phyloP scores from a whole-genome alignment of 2,329 filamentous ascomycete species.

The Ploettnerulaceae sp. region DNA sequence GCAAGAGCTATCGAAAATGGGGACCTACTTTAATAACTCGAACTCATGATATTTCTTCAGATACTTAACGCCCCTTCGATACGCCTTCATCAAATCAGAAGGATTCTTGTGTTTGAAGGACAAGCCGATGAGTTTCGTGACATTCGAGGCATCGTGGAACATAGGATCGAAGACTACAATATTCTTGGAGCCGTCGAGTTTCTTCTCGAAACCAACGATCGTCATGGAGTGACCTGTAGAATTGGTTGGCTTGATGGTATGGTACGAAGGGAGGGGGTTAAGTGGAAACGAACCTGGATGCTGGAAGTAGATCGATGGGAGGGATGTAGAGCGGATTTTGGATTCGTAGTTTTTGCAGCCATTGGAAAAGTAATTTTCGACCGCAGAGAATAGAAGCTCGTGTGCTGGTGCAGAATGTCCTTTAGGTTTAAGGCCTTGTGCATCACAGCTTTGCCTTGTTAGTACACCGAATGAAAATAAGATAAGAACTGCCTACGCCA shows the following conservation, averaged over 20 bases:
- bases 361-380: slow-evolving; percentile 72
- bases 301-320: slow-evolving; percentile 88
- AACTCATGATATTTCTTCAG: slow-evolving; percentile 70
- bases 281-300: slow-evolving; percentile 54
- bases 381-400: slow-evolving; percentile 54
- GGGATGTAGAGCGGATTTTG: slow-evolving; percentile 64
- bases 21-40: slow-evolving; percentile 68
- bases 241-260: neutral
- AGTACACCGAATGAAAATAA: neutral
- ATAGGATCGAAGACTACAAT: slow-evolving; percentile 87
- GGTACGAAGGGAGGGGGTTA: neutral
- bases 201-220: slow-evolving; percentile 77
- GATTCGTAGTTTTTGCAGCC: slow-evolving; percentile 45
- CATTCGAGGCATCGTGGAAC: slow-evolving; percentile 62
- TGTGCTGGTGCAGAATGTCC: slow-evolving; percentile 30
- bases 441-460: slow-evolving; percentile 48
- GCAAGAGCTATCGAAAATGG: neutral
- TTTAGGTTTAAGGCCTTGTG: slow-evolving; percentile 52
- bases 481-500: slow-evolving; percentile 50
- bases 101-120: slow-evolving; percentile 44
- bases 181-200: slow-evolving; percentile 56
- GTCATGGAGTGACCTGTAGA: slow-evolving; percentile 75
- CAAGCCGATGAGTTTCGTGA: slow-evolving; percentile 54
- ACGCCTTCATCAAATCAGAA: slow-evolving; percentile 59
- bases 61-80: slow-evolving; percentile 65